Evolutionary conservation across 176 grass and related monocot species (phyloP).

Genomic region (Zea mays): DNA sequence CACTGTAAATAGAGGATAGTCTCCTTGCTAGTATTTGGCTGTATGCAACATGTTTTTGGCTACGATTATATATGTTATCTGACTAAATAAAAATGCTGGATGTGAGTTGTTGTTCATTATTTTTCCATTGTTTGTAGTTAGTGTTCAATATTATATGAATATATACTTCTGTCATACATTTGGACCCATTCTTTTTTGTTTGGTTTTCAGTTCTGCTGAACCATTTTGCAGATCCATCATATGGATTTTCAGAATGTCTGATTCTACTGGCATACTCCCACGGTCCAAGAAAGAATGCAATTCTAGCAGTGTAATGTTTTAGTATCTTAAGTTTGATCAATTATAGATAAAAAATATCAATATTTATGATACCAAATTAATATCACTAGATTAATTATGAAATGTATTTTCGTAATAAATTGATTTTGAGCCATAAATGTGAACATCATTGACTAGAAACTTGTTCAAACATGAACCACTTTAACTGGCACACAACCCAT

Average conservation of each 20-base stretch:
- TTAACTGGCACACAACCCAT: too few species aligned
- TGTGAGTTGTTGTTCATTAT: constrained; percentile 13
- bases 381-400: too few species aligned
- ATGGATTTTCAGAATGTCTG: neutral
- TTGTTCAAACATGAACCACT: too few species aligned
- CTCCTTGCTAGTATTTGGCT: neutral
- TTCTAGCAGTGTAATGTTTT: too few species aligned
- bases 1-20: neutral
- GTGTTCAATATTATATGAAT: constrained; percentile 6
- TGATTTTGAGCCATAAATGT: too few species aligned
- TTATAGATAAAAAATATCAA: too few species aligned
- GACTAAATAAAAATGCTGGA: neutral
- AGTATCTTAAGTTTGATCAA: too few species aligned
- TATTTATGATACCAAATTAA: too few species aligned
- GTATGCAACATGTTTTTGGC: constrained; percentile 8
- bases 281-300: too few species aligned
- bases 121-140: neutral
- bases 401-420: too few species aligned
- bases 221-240: neutral
- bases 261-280: constrained; percentile 4
- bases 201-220: neutral
- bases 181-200: constrained; percentile 7
- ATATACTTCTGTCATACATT: neutral
- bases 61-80: constrained; percentile 10
- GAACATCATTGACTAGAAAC: too few species aligned